Percentiles rank a stretch among this genome's conserved stretches.
These are phyloP conservation scores for Solanum corneliomulleri DNA, from an alignment of 257 asterid species.

Conservation along the genomic window DNA sequence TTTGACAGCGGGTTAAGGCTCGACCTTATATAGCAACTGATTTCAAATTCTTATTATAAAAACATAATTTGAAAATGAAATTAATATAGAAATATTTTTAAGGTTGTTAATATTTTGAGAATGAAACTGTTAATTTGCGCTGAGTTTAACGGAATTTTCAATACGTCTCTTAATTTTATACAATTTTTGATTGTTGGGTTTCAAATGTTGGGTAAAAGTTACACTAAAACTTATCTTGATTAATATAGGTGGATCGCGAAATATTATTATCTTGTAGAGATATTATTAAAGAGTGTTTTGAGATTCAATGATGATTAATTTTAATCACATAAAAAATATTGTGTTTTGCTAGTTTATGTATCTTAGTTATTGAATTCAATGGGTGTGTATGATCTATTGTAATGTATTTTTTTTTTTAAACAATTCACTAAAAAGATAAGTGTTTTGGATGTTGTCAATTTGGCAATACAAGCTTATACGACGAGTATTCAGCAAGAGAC, in stretches of 20 bases:
- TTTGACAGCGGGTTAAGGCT: neutral
- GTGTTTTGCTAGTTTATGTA: neutral
- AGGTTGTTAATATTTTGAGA: fast-evolving
- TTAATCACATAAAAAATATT: neutral
- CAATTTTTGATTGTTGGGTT: neutral
- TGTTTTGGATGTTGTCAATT: neutral
- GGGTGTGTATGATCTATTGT: neutral
- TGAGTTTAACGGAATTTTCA: too few species aligned
- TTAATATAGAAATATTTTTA: too few species aligned
- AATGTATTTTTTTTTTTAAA: too few species aligned
- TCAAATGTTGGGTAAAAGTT: neutral
- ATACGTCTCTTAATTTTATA: neutral
- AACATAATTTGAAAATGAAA: too few species aligned
- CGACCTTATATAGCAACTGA: too few species aligned
- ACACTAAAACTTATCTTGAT: neutral
- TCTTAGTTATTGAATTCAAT: neutral
- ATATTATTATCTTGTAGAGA: neutral
- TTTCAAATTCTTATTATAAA: too few species aligned
- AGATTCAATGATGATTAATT: too few species aligned
- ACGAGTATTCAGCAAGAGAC: neutral
- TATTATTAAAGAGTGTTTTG: neutral
- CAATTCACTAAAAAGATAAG: neutral
- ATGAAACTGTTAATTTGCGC: too few species aligned
- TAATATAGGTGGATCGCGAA: neutral
- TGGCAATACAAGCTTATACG: neutral